A percentile compares a stretch with the other conserved stretches of the same genome.
Conservation (phyloP, 2,329 filamentous ascomycete genomes). For the Aureobasidium sp. region DNA sequence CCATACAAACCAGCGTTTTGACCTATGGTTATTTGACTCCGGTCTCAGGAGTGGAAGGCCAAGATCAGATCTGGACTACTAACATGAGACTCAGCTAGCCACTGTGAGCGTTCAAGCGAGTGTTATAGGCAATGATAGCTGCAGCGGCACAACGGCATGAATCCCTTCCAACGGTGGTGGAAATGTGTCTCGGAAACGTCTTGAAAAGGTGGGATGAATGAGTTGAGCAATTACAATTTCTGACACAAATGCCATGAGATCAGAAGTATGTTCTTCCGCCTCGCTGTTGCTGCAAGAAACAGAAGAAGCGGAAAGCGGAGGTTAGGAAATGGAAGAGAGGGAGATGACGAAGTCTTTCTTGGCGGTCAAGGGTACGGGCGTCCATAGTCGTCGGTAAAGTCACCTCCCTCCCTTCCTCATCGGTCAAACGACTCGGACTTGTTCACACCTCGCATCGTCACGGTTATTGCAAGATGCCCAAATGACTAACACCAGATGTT, state of each 20-base stretch:
- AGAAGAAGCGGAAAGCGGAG: not conserved
- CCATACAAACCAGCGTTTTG: not conserved
- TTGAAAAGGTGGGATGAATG: not conserved
- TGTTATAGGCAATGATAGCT: not conserved
- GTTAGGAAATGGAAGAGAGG: not conserved
- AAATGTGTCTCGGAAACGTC: not conserved
- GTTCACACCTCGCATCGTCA: not conserved
- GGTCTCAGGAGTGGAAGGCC: not conserved
- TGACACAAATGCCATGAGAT: not conserved
- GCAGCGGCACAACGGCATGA: not conserved
- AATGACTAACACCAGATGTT: not conserved
- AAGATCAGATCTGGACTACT: not conserved
- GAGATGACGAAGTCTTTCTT: not conserved
- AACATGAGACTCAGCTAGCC: not conserved
- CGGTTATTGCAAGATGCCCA: not conserved
- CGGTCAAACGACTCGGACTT: not conserved
- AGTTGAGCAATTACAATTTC: not conserved
- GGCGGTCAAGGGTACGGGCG: not conserved
- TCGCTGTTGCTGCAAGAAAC: not conserved
- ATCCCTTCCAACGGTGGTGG: not conserved
- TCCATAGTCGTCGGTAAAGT: not conserved
- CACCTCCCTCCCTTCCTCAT: not conserved
- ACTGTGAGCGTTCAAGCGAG: not conserved
- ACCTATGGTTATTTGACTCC: not conserved
- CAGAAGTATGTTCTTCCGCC: not conserved